phyloP scores from a whole-genome alignment of 148 eudicot genomes.

The Persicaria maculosa region DNA sequence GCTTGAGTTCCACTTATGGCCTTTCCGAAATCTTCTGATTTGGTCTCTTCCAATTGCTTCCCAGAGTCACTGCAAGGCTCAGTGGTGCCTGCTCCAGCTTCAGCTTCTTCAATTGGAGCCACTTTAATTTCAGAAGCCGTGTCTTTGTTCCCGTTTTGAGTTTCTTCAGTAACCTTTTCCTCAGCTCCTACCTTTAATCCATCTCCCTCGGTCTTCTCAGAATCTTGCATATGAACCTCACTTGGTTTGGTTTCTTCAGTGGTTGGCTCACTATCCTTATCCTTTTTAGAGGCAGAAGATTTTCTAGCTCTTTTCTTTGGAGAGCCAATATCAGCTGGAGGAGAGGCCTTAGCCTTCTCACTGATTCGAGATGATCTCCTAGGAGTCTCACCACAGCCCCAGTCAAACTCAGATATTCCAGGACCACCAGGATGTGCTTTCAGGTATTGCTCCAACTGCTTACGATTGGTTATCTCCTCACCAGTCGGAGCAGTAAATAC shows the following conservation, averaged over 20 bases:
- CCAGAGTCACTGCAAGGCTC: conserved; percentile 12
- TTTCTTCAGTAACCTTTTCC: conserved; percentile 14
- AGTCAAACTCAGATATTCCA: conserved; percentile 58
- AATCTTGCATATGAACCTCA: conserved; percentile 10
- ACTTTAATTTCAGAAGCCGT: conserved; percentile 18
- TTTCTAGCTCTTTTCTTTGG: conserved; percentile 48
- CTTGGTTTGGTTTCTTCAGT: conserved; percentile 15
- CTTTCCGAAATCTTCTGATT: conserved; percentile 15
- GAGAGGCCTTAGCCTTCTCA: conserved; percentile 47
- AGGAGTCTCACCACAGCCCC: conserved; percentile 82
- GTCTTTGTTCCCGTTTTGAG: conserved; percentile 13
- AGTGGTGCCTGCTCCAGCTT: conserved; percentile 18
- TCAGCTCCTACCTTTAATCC: neutral
- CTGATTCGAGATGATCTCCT: conserved; percentile 79
- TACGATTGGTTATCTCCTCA: conserved; percentile 63
- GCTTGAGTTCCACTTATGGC: conserved; percentile 15
- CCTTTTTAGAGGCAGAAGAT: conserved; percentile 40
- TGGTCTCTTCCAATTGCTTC: conserved; percentile 24
- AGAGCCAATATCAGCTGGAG: conserved; percentile 41
- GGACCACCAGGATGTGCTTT: conserved; percentile 63
- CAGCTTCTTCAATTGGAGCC: conserved; percentile 16
- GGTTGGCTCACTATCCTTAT: conserved; percentile 8
- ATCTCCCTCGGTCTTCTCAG: neutral
- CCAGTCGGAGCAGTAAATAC: conserved; percentile 82
- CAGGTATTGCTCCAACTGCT: conserved; percentile 27